These are phyloP conservation scores for Microbotryum lychnidis-dioicae DNA, from an alignment of 1,284 basidiomycete genomes.

Conservation along the genomic window DNA sequence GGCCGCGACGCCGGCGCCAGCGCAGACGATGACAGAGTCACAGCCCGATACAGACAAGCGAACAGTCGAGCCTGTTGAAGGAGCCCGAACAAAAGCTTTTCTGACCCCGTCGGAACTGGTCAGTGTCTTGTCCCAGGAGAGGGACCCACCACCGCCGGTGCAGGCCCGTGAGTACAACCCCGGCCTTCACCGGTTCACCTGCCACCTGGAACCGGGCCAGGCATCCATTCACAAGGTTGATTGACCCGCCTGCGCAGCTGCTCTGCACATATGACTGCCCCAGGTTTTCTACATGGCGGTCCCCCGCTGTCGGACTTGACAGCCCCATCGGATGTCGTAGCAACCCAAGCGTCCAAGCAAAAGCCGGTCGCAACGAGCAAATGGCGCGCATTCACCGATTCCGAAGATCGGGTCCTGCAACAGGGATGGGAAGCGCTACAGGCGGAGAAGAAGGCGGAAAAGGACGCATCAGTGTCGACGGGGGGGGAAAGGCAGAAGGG, in stretches of 20 bases:
- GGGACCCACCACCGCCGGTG: constrained; percentile 1
- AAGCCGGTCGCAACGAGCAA: constrained; percentile 18
- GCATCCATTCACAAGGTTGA: background rate
- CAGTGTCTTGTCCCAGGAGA: constrained; percentile 6
- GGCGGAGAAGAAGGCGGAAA: constrained; percentile 10
- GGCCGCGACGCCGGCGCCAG: background rate
- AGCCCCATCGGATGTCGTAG: constrained; percentile 14
- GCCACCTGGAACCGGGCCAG: background rate
- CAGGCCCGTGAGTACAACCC: background rate
- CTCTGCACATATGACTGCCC: background rate
- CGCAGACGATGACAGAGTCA: background rate
- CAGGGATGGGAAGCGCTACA: constrained; percentile 20
- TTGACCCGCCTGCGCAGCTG: background rate
- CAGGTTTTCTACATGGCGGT: constrained; percentile 25
- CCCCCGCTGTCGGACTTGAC: constrained; percentile 24
- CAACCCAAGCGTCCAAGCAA: background rate
- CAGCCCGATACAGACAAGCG: background rate
- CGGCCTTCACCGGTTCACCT: background rate
- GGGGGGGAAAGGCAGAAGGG: constrained; percentile 6
- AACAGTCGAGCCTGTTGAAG: background rate
- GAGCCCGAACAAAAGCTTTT: background rate
- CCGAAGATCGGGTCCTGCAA: constrained; percentile 29
- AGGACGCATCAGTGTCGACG: background rate
- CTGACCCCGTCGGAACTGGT: constrained; percentile 13
- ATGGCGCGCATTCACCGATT: constrained; percentile 34